Evolutionary conservation across 225 moss, liverwort and hornwort genomes (phyloP).

Genomic region (Straminergon stramineum): DNA sequence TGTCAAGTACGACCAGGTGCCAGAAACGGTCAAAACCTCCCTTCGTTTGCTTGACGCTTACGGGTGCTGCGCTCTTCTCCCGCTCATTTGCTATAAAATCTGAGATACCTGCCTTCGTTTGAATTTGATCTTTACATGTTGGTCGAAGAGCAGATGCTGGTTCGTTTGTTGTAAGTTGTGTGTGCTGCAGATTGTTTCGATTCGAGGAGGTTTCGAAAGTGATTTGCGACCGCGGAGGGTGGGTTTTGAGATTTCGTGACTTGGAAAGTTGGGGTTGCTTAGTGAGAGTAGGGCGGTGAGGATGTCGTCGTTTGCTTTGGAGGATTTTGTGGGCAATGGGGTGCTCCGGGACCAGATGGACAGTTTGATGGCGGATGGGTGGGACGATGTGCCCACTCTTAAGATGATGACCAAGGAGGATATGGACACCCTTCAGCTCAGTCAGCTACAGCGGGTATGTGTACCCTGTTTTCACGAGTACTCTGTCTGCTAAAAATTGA

Average conservation of each 20-base stretch:
- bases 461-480: not conserved
- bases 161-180: not conserved
- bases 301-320: conserved; percentile 69
- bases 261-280: not conserved
- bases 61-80: not conserved
- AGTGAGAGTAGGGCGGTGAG: not conserved
- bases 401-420: conserved; percentile 82
- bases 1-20: not conserved
- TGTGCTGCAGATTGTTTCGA: not conserved
- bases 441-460: conserved; percentile 62
- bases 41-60: not conserved
- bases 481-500: not conserved
- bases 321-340: conserved; percentile 86
- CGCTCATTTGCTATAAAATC: not conserved
- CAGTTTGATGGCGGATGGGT: conserved; percentile 52
- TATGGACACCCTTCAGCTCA: conserved; percentile 77
- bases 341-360: conserved; percentile 55
- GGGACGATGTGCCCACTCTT: conserved; percentile 97
- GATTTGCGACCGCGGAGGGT: not conserved
- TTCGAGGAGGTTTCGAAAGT: not conserved
- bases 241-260: not conserved
- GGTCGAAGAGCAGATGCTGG: not conserved
- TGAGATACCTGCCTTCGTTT: not conserved
- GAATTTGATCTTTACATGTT: not conserved
- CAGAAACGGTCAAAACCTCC: not conserved